phyloP scores from a whole-genome alignment of 805 yeast species.

The Peterozyma xylosa region DNA sequence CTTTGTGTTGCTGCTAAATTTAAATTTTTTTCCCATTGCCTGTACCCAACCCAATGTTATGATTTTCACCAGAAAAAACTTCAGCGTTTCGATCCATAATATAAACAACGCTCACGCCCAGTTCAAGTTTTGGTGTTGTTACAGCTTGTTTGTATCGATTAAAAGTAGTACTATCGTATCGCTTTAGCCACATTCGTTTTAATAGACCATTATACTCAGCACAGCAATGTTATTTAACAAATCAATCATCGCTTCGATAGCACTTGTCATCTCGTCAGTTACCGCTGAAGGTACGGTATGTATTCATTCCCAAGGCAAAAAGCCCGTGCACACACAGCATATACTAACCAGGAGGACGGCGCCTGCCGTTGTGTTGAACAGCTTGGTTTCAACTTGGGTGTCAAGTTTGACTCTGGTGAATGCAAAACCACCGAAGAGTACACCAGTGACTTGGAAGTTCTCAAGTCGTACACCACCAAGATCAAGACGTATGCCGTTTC shows the following conservation, averaged over 20 bases:
- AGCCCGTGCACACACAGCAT: no score
- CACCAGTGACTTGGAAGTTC: slow-evolving; percentile 52
- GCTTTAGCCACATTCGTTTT: no score
- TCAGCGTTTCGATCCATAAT: no score
- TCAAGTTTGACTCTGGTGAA: slow-evolving; percentile 60
- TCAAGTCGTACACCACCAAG: slow-evolving; percentile 52
- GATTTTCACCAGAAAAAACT: no score
- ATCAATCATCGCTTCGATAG: background rate
- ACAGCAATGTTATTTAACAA: background rate
- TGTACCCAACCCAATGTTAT: no score
- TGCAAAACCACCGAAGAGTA: slow-evolving; percentile 75
- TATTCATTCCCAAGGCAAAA: background rate
- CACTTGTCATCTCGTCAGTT: background rate
- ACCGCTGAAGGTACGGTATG: background rate
- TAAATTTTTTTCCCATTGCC: no score
- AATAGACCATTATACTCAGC: background rate
- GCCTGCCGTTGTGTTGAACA: slow-evolving; percentile 9
- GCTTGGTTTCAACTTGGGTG: slow-evolving; percentile 85
- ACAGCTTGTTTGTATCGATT: no score
- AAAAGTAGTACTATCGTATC: no score
- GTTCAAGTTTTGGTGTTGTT: no score
- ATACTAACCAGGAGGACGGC: no score
- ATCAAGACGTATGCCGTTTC: slow-evolving; percentile 87
- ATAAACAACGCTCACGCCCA: no score
- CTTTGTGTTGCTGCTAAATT: no score